Evolutionary conservation across 441 rosid genomes (phyloP), one percentile per base, ranked within the genome.

Genomic region (Geranium incanum): DNA sequence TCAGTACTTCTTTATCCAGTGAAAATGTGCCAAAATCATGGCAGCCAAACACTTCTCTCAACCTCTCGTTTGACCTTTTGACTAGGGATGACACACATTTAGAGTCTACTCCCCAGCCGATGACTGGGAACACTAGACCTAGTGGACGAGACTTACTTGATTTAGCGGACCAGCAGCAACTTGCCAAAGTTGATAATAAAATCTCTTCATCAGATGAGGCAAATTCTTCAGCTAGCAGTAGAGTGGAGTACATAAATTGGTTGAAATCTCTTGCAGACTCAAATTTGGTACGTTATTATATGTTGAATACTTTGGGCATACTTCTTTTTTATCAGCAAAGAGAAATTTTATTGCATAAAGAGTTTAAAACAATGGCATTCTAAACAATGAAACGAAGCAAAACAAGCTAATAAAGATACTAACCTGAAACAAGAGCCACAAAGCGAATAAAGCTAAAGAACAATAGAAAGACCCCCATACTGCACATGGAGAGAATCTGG

Each of bases 11-110:
- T 72, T 70, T 74, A 71, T 78, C 88, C 71, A 66, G 78, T 77
- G 86, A 79, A 70, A 74, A 69, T 63, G 73, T 77, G 67, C 60
- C 82, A 64, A 69, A 81, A 68, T 77, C 84, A 68, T 64, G 72
- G 64, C 81, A 81, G 71, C 79, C 78, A 52, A 82, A 76, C 72
- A 74, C 82, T 76, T 81, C 88, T 71, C 74, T 81, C 69, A 67
- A 88, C 80, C 75, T 79, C 68, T 78, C 77, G 83, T 78, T 87
- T 78, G 97, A 90, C 83, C 89, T 94, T 73, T 82, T 92, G 78
- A 83, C 91, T 52, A 95, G 94, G 78, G 91, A 81, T 39, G 78
- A 78, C 55, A 68, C 72, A 21, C 62, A 79, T 70, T 78, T 89
- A 70, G 87, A 86, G 67, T 74, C 92, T 72, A 66, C 79, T 76